Percentiles rank a stretch among this genome's conserved stretches.
Conservation (phyloP, 805 yeast species). For the Jamesozyma hellenica region DNA sequence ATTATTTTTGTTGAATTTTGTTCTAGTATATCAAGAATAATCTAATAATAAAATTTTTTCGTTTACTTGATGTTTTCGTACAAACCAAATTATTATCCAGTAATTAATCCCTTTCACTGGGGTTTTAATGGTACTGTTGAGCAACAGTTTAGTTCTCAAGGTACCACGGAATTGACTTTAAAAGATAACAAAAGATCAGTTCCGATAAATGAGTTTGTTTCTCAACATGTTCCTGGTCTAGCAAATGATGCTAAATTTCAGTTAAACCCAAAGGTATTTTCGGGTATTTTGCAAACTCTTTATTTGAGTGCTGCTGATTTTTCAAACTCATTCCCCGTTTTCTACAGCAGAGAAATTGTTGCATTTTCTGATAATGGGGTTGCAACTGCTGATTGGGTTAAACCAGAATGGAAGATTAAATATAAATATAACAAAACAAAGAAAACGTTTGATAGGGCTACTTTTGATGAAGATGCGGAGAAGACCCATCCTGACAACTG, state of each 20-base stretch:
- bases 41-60: too few relatives aligned
- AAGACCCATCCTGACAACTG: slow-evolving; percentile 41
- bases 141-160: slow-evolving; percentile 17
- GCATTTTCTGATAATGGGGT: slow-evolving; percentile 56
- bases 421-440: slow-evolving; percentile 12
- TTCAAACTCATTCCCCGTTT: slow-evolving; percentile 43
- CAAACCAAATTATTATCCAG: slow-evolving; percentile 9
- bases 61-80: slow-evolving; percentile 1
- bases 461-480: slow-evolving; percentile 26
- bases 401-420: slow-evolving; percentile 19
- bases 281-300: slow-evolving; percentile 72
- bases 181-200: slow-evolving; percentile 12
- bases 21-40: too few relatives aligned
- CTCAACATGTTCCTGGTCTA: slow-evolving; percentile 36
- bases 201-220: slow-evolving; percentile 17
- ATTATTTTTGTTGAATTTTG: too few relatives aligned
- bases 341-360: slow-evolving; percentile 65
- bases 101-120: slow-evolving; percentile 27
- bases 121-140: slow-evolving; percentile 28
- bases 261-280: slow-evolving; percentile 53
- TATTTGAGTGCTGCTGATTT: slow-evolving; percentile 49
- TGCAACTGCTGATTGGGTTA: slow-evolving; percentile 65
- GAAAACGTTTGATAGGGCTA: slow-evolving; percentile 16
- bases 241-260: slow-evolving; percentile 39
- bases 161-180: slow-evolving; percentile 16